Conservation (phyloP, 179 eudicot genomes). For the Corrigiola litoralis region DNA sequence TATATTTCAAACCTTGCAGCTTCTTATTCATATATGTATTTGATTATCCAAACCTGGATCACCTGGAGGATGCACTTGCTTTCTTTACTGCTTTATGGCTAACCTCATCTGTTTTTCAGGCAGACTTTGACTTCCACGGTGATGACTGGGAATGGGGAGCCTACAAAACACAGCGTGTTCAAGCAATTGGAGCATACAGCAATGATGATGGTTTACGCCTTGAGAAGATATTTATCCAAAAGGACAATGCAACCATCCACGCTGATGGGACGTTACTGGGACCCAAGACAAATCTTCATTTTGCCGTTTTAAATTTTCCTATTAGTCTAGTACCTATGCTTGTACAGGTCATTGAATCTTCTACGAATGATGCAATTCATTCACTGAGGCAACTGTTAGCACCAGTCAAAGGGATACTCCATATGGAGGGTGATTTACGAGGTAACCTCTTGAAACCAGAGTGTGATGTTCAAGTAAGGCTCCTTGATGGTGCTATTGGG, state of each 20-base stretch:
- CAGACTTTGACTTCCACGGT: constrained; percentile 96
- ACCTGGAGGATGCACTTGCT: background rate
- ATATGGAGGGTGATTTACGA: constrained; percentile 99
- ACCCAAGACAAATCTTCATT: constrained; percentile 96
- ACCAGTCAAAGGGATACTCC: constrained; percentile 87
- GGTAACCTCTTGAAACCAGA: constrained; percentile 94
- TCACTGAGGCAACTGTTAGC: constrained; percentile 79
- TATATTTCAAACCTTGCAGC: background rate
- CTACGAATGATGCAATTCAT: constrained; percentile 79
- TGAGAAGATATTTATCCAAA: constrained; percentile 93
- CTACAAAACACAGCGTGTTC: constrained; percentile 90
- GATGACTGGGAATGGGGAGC: constrained; percentile 99
- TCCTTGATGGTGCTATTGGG: constrained; percentile 94
- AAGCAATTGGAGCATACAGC: constrained; percentile 96
- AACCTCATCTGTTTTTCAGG: constrained; percentile 39
- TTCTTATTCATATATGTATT: background rate
- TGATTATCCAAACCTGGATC: background rate
- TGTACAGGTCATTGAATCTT: constrained; percentile 88
- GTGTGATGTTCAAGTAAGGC: constrained; percentile 99
- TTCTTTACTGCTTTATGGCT: constrained; percentile 1
- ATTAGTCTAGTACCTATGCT: constrained; percentile 91
- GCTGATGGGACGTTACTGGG: constrained; percentile 97
- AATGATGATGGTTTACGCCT: constrained; percentile 95
- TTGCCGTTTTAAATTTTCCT: constrained; percentile 96
- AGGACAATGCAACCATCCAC: constrained; percentile 95